Base-by-base conservation (phyloP, 495 filamentous ascomycete genomes). In the Aspergillus ostianus region DNA sequence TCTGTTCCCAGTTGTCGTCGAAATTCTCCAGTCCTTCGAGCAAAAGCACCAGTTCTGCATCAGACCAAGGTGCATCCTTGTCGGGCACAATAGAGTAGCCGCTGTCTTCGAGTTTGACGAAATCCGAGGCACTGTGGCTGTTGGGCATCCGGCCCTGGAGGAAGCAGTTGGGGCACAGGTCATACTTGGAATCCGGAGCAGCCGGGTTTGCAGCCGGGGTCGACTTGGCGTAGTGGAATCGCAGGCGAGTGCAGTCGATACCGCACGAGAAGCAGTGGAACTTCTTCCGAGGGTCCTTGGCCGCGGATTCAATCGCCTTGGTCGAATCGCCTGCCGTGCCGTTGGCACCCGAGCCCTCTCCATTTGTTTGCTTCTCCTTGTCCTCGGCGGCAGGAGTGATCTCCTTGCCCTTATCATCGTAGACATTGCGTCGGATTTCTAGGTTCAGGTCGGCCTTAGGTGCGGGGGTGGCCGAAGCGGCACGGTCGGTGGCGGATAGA, bases 1-100 rank as follows among this genome's bases (percentile, higher is more conserved):
- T 92, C 63, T 89, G 84, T 55, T 90, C 89, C 94, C 94, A 98
- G 74, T 97, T 88, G 30, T 98, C 95, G 62, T 97, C 92, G 64
- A 89, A 93, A 63, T 87, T 81, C 78, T 98, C 94, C 55, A 98
- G 72, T 12, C 85, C 94, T 72, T 98, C 94, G 4, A 98, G 81
- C 13, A 98, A 80, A 30, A 90, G 78, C 12, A 97, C 82, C 8
- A 88, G 83, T 70, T 98, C 94, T 15, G 88, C 85, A 65, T 98
- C 93, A 41, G 88, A 89, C 94, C 94, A 98, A 6, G 89, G 86
- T 4, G 90, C 84, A 62, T 95, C 90, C 20, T 88, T 84, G 59
- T 96, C 92, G 6, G 87, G 77, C n/a, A 89, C 73, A 2, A 84
- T 80, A 4, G 85, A 80, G 72, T 96, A 92, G 7, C 77, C 78